phyloP scores from a whole-genome alignment of 2,329 filamentous ascomycete species.

The Alternaria atra region DNA sequence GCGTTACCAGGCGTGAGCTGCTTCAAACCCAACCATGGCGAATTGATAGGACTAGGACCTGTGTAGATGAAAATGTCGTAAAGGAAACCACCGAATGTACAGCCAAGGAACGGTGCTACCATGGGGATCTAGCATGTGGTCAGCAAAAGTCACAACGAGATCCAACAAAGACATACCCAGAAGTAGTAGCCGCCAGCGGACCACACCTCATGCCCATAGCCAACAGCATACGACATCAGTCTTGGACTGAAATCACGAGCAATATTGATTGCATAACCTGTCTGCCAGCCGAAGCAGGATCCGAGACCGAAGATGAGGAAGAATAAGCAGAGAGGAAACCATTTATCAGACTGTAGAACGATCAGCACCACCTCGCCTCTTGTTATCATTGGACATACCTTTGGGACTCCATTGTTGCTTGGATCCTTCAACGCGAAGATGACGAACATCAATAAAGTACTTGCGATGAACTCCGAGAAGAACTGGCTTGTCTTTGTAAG shows the following conservation, averaged over 20 bases:
- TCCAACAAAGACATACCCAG: conserved; percentile 61
- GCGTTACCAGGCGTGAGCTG: conserved; percentile 52
- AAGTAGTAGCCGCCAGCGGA: conserved; percentile 75
- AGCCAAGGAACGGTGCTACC: conserved; percentile 73
- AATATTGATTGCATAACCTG: conserved; percentile 78
- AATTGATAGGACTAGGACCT: conserved; percentile 75
- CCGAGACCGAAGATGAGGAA: conserved; percentile 79
- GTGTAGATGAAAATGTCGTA: conserved; percentile 65
- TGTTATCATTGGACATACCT: conserved; percentile 19
- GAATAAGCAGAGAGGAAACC: conserved; percentile 67
- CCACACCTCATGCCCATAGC: conserved; percentile 74
- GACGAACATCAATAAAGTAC: conserved; percentile 72
- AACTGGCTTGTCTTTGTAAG: conserved; percentile 73
- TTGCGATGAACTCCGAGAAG: conserved; percentile 76
- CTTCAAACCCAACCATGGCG: conserved; percentile 70
- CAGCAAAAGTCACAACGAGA: background rate
- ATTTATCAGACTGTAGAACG: conserved; percentile 36
- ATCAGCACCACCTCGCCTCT: background rate
- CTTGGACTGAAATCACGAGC: conserved; percentile 77
- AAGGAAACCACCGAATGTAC: conserved; percentile 41
- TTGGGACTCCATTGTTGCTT: conserved; percentile 51
- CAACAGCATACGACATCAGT: conserved; percentile 71
- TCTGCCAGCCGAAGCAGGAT: conserved; percentile 78
- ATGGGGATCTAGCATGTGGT: conserved; percentile 67
- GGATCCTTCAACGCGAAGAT: conserved; percentile 74